Percentiles rank a stretch among this genome's conserved stretches.
These are phyloP conservation scores for Sporobolomyces roseus DNA, from an alignment of 768 basidiomycete genomes.

Conservation along the genomic window DNA sequence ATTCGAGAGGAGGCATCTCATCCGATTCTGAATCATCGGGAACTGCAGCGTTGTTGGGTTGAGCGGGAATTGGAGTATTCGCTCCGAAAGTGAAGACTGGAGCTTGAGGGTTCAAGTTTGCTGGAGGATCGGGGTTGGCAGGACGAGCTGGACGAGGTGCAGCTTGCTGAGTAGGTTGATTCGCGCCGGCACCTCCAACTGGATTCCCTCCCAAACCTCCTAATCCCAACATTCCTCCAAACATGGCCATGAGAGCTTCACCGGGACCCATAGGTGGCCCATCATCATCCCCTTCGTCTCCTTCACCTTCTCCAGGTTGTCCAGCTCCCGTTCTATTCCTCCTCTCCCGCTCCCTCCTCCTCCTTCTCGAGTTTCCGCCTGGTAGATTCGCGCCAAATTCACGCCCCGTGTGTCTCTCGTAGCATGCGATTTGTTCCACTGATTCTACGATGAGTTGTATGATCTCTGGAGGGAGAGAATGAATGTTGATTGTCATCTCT, in stretches of 20 bases:
- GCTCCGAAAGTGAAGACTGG: too few species aligned
- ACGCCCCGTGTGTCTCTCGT: neutral
- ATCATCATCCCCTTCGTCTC: neutral
- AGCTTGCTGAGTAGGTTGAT: too few species aligned
- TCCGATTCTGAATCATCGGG: slow-evolving; percentile 4
- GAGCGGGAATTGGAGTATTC: too few species aligned
- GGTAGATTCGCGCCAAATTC: neutral
- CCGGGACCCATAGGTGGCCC: neutral
- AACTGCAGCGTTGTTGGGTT: too few species aligned
- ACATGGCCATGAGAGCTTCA: neutral
- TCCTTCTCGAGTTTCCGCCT: neutral
- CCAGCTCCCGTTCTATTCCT: neutral
- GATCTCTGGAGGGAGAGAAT: slow-evolving; percentile 29
- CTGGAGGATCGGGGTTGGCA: neutral
- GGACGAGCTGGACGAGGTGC: neutral
- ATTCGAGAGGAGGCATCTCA: slow-evolving; percentile 30
- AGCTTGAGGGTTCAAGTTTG: neutral
- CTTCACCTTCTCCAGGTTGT: neutral
- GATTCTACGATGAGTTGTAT: slow-evolving; percentile 24
- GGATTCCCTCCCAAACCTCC: neutral
- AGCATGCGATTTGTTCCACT: neutral
- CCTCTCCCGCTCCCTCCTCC: neutral
- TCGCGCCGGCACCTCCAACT: neutral
- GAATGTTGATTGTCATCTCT: neutral
- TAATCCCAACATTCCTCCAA: neutral